Evolutionary conservation across 257 asterid genomes (phyloP), one percentile per base, ranked within the genome.

Genomic region (Voacanga thouarsii): DNA sequence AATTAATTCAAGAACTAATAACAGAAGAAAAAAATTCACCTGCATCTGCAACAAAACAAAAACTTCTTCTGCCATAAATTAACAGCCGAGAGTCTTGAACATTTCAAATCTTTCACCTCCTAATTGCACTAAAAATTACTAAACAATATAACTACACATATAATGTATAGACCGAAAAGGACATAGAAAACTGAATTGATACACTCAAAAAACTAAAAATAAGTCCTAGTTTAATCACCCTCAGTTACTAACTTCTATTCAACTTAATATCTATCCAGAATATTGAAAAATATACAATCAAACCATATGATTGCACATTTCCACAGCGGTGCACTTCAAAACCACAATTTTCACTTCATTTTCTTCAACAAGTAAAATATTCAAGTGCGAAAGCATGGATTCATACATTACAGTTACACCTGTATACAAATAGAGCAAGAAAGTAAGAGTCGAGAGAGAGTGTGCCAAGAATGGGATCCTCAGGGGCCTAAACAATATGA

Each of bases 381-480:
- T 30, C 24, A 66, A 30, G 47, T 37, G 1, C 16, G 44, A 6
- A 39, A 9, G 5, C 26, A 19, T 18, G 71, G 15, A 37, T 37
- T 6, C 71, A 30, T 6, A 6, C 5, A 4, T 1, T 47, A 63
- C 12, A 14, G 8, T 30, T 33, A 23, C 53, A 1, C 53, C 1
- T 0, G 8, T 23, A 60, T 28, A 66, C 19, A 33, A 16, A 66
- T 7, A 28, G 11, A 26, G 9, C 24, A 5, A 60, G 30, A 64
- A 5, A 66, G 24, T 55, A 19, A 30, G 18, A 64, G 11, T 41
- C 19, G 57, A 41, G 39, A 70, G 14, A 24, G 47, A 55, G 75
- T 92, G 92, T 97, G 77, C 98, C 99, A 83, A 96, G 99, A 83
- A 96, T 96, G 23, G 98, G 93, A 91, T 96, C 99, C 83, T 96